A percentile compares a stretch with the other conserved stretches of the same genome.
Conservation (phyloP, 805 yeast species). For the Yamadazyma insecticola region DNA sequence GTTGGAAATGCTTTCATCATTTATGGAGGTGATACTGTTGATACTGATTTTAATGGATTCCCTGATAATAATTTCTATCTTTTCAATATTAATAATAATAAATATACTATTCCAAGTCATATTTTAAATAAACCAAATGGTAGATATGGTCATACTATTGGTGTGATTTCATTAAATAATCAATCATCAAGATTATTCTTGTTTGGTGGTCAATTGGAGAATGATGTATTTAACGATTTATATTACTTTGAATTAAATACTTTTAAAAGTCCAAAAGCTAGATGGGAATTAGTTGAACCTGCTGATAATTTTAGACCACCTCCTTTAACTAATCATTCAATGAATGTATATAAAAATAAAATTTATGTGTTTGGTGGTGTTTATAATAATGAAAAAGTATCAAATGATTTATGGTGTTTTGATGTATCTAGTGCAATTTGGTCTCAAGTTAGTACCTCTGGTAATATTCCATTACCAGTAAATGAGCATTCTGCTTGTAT, state of each 20-base stretch:
- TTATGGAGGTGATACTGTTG: constrained; percentile 95
- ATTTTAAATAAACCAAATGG: constrained; percentile 70
- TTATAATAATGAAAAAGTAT: constrained; percentile 62
- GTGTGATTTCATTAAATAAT: constrained; percentile 55
- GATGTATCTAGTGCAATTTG: constrained; percentile 68
- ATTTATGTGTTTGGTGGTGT: constrained; percentile 89
- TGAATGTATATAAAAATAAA: constrained; percentile 73
- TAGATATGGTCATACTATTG: constrained; percentile 89
- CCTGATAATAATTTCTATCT: constrained; percentile 89
- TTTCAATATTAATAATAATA: constrained; percentile 54
- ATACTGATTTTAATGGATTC: constrained; percentile 65
- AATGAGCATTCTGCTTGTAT: constrained; percentile 89
- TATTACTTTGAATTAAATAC: constrained; percentile 83
- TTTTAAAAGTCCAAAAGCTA: constrained; percentile 76
- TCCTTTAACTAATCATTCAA: constrained; percentile 86
- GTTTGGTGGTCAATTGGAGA: constrained; percentile 92
- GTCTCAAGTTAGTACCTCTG: constrained; percentile 67
- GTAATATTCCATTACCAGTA: constrained; percentile 74
- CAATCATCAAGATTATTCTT: constrained; percentile 59
- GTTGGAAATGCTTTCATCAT: constrained; percentile 94
- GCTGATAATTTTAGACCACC: constrained; percentile 54
- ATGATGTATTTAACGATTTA: constrained; percentile 79
- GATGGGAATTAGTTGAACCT: constrained; percentile 74
- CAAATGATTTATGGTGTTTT: constrained; percentile 74
- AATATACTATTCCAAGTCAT: constrained; percentile 42